Conservation (phyloP, 257 asterid species). For the Capsicum rhomboideum region DNA sequence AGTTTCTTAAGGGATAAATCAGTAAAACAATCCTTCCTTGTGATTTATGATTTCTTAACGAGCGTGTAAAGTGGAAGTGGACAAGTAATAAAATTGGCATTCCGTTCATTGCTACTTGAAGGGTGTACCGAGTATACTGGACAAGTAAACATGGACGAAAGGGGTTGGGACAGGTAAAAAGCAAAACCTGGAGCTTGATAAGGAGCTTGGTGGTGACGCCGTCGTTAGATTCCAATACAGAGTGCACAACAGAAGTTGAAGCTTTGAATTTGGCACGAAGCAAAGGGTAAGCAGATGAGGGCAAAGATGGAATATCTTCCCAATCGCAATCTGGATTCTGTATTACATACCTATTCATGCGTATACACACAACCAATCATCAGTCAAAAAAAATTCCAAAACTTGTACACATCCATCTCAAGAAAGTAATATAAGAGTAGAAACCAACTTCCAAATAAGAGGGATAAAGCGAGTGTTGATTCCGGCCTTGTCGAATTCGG, state of each 20-base stretch:
- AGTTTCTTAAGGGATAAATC: too few relatives aligned
- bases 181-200: constrained; percentile 61
- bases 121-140: too few relatives aligned
- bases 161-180: too few relatives aligned
- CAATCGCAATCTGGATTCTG: constrained; percentile 67
- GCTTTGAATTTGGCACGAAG: constrained; percentile 68
- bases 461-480: constrained; percentile 68
- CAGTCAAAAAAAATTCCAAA: not conserved
- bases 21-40: too few relatives aligned
- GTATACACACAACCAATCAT: not conserved
- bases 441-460: constrained; percentile 67
- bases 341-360: constrained; percentile 24
- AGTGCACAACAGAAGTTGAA: constrained; percentile 55
- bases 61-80: too few relatives aligned
- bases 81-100: too few relatives aligned
- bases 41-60: too few relatives aligned
- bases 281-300: constrained; percentile 62
- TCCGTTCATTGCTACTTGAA: too few relatives aligned
- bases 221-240: constrained; percentile 64
- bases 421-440: not conserved
- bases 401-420: not conserved
- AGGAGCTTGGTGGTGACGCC: constrained; percentile 92
- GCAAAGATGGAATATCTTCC: constrained; percentile 84
- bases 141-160: too few relatives aligned
- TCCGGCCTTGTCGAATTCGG: constrained; percentile 66